Percentiles rank a stretch among this genome's conserved stretches.
Evolutionary conservation across 148 eudicot species (phyloP).

Genomic region (Rhododendron mucronatum): DNA sequence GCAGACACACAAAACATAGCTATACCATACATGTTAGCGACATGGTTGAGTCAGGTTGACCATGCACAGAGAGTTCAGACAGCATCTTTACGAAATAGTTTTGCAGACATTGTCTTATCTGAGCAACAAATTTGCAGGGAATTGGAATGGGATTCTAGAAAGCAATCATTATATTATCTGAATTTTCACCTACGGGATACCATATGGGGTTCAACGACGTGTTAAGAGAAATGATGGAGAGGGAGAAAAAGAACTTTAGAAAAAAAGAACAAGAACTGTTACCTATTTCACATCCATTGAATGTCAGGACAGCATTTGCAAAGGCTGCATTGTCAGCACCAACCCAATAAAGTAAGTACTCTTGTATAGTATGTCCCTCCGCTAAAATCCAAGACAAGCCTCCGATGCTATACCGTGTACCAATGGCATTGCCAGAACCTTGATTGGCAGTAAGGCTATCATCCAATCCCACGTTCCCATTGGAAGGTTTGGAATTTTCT

Average conservation of each 20-base stretch:
- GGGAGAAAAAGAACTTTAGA: neutral
- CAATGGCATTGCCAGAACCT: conserved; percentile 22
- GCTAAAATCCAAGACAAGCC: conserved; percentile 78
- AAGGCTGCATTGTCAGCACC: conserved; percentile 81
- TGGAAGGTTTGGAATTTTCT: conserved; percentile 18
- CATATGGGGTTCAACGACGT: neutral
- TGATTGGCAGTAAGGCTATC: conserved; percentile 21
- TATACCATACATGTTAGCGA: neutral
- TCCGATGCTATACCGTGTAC: conserved; percentile 45
- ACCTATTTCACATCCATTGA: conserved; percentile 89
- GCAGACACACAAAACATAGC: neutral
- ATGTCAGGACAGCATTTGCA: conserved; percentile 73
- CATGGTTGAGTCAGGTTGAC: neutral
- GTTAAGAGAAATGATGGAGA: neutral
- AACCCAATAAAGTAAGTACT: conserved; percentile 74
- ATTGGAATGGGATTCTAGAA: neutral
- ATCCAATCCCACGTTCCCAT: conserved; percentile 19
- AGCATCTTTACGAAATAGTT: neutral
- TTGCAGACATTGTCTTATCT: neutral
- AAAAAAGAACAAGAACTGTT: neutral
- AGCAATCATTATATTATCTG: neutral
- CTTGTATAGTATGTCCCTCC: conserved; percentile 49
- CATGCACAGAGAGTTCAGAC: neutral
- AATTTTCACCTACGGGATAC: neutral
- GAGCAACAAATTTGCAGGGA: neutral